phyloP scores from a whole-genome alignment of 768 basidiomycete species.

The Kwoniella sp. region DNA sequence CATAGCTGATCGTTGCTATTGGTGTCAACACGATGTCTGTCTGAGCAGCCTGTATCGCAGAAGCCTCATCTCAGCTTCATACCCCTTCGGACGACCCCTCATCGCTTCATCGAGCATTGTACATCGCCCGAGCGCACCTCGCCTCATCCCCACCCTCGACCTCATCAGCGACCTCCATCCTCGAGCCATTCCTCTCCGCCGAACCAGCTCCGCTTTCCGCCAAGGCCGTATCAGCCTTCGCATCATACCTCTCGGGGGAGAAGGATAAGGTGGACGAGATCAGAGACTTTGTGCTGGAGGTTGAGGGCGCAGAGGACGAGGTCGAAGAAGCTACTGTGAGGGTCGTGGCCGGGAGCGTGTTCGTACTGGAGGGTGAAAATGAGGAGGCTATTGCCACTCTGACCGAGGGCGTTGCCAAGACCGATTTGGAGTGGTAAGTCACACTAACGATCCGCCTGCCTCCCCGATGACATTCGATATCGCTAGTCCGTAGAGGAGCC shows the following conservation, averaged over 20 bases:
- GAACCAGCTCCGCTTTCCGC: constrained; percentile 31
- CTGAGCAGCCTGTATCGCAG: constrained; percentile 47
- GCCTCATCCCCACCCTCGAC: constrained; percentile 40
- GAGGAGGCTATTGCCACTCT: constrained; percentile 93
- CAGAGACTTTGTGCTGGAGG: constrained; percentile 81
- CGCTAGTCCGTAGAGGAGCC: neutral
- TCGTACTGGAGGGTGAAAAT: constrained; percentile 76
- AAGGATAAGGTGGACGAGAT: constrained; percentile 71
- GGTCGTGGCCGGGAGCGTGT: constrained; percentile 83
- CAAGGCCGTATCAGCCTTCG: constrained; percentile 69
- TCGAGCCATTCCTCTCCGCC: constrained; percentile 32
- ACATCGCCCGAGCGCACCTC: constrained; percentile 54
- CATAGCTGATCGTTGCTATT: neutral
- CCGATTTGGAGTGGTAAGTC: constrained; percentile 87
- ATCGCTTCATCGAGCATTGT: constrained; percentile 48
- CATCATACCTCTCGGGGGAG: constrained; percentile 65
- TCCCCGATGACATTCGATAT: too few relatives aligned
- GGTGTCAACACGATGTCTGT: neutral
- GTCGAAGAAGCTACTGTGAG: constrained; percentile 76
- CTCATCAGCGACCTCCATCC: constrained; percentile 25
- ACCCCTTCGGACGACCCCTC: constrained; percentile 27
- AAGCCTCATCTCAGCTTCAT: constrained; percentile 44
- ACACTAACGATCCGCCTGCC: too few relatives aligned
- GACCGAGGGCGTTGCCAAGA: constrained; percentile 66
- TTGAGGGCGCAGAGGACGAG: constrained; percentile 72